Evolutionary conservation across 2,329 filamentous ascomycete genomes (phyloP).

Genomic region (Emergomyces orientalis): DNA sequence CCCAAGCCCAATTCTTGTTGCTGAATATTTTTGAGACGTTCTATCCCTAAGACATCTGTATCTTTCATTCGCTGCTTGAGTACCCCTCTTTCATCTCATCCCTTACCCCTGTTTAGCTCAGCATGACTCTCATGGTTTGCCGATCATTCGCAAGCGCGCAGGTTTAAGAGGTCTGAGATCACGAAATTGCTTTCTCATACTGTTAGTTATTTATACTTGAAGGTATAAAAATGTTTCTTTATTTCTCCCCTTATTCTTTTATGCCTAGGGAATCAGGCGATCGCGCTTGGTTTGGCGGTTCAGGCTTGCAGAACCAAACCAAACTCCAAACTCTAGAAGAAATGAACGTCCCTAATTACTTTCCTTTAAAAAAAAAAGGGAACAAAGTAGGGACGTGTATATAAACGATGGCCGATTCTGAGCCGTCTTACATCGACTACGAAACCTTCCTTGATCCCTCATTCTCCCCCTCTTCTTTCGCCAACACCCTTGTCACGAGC

Average conservation of each 20-base stretch:
- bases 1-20: neutral
- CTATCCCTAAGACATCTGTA: neutral
- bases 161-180: neutral
- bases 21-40: neutral
- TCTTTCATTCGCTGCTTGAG: neutral
- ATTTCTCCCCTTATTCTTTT: neutral
- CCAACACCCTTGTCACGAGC: slow-evolving; percentile 75
- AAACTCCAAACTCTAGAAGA: neutral
- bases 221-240: slow-evolving; percentile 2
- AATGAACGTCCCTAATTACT: slow-evolving; percentile 1
- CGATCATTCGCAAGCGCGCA: neutral
- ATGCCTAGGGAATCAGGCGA: neutral
- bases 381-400: neutral
- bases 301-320: neutral
- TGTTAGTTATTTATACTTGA: slow-evolving; percentile 3
- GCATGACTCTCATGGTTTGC: neutral
- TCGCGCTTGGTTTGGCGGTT: neutral
- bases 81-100: neutral
- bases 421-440: slow-evolving; percentile 86
- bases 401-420: slow-evolving; percentile 27
- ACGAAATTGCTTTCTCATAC: neutral
- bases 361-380: neutral
- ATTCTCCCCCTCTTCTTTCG: slow-evolving; percentile 74
- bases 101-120: neutral
- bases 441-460: slow-evolving; percentile 75